Percentiles rank a stretch among this genome's conserved stretches.
Conservation (phyloP, 306 rosid genomes). For the Lablab purpureus region DNA sequence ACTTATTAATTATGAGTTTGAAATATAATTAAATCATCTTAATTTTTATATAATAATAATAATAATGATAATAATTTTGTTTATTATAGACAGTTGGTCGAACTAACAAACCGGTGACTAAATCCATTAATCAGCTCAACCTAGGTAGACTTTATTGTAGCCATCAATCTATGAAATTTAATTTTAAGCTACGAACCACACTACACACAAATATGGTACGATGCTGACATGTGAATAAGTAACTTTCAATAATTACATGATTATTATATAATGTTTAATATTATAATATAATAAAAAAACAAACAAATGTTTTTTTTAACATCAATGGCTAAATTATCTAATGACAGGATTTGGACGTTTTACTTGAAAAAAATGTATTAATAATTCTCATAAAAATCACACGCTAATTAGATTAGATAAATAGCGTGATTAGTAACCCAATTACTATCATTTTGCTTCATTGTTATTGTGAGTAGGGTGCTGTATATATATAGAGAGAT, state of each 20-base stretch:
- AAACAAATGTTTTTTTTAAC: too few species aligned
- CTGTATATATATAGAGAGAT: not conserved
- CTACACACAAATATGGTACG: not conserved
- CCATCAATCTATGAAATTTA: not conserved
- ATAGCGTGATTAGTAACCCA: not conserved
- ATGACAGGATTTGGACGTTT: not conserved
- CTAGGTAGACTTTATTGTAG: conserved; percentile 1
- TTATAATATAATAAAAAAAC: too few species aligned
- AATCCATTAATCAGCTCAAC: not conserved
- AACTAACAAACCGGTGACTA: conserved; percentile 31
- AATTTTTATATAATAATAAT: not conserved
- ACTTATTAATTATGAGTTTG: too few species aligned
- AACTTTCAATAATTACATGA: not conserved
- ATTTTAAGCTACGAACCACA: not conserved
- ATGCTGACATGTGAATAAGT: not conserved
- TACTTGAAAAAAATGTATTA: not conserved
- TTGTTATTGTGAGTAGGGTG: not conserved
- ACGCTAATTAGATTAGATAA: not conserved
- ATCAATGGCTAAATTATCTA: not conserved
- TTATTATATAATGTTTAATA: too few species aligned
- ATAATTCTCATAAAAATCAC: not conserved
- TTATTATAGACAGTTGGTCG: conserved; percentile 3
- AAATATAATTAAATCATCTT: too few species aligned
- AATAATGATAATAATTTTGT: too few species aligned
- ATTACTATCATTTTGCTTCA: not conserved